phyloP scores from a whole-genome alignment of 2,329 filamentous ascomycete species.

The Trichoderma atroviride region DNA sequence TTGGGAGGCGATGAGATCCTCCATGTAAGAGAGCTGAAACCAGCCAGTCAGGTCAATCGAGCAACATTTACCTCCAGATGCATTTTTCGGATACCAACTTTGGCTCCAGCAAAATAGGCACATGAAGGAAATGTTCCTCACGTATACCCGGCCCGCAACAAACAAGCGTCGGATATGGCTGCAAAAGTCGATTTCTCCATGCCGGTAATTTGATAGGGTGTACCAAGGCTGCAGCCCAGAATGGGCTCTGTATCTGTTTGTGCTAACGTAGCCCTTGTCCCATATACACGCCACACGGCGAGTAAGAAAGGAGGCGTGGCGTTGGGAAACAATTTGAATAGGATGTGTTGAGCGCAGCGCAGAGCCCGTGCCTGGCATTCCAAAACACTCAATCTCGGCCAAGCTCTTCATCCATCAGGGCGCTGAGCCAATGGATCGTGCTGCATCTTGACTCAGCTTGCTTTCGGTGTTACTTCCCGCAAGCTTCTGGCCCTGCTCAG shows the following conservation, averaged over 20 bases:
- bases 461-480: slow-evolving; percentile 22
- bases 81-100: not conserved
- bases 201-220: not conserved
- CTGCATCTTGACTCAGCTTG: slow-evolving; percentile 18
- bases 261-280: not conserved
- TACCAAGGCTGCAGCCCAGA: not conserved
- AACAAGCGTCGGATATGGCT: not conserved
- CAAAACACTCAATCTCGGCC: not conserved
- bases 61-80: not conserved
- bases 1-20: not conserved
- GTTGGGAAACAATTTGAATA: not conserved
- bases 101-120: not conserved
- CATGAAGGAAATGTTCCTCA: not conserved
- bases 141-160: not conserved
- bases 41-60: not conserved
- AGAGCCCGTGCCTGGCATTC: not conserved
- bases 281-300: not conserved
- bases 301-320: not conserved
- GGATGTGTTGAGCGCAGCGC: not conserved
- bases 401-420: not conserved
- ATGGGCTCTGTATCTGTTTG: not conserved
- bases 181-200: not conserved
- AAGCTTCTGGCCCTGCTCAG: slow-evolving; percentile 2
- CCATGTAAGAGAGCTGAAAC: not conserved
- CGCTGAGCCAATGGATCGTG: slow-evolving; percentile 12